These are phyloP conservation scores for Aspergillus neoniger DNA, from an alignment of 2,329 filamentous ascomycete species.

Conservation along the genomic window DNA sequence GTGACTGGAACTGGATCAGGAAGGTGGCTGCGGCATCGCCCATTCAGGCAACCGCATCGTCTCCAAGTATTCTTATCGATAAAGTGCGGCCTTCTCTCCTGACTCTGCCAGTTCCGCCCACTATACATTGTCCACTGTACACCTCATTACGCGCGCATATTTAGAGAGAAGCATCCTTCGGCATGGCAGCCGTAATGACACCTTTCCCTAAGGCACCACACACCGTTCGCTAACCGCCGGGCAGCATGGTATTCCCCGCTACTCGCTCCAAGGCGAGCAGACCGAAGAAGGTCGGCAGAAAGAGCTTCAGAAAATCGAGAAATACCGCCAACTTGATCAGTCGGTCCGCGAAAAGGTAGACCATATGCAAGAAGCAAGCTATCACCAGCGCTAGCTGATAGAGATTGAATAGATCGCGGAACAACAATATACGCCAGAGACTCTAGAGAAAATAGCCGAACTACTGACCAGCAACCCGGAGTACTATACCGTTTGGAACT, in stretches of 20 bases:
- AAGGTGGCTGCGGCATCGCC: constrained; percentile 12
- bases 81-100: background rate
- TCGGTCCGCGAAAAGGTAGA: constrained; percentile 66
- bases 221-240: constrained; percentile 24
- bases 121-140: background rate
- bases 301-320: constrained; percentile 73
- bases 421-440: constrained; percentile 45
- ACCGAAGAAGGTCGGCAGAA: constrained; percentile 71
- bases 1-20: constrained; percentile 11
- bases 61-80: background rate
- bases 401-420: constrained; percentile 36
- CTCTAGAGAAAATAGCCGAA: constrained; percentile 47
- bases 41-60: constrained; percentile 5
- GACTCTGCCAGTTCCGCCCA: background rate
- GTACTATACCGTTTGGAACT: constrained; percentile 54
- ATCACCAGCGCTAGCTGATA: constrained; percentile 6
- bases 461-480: constrained; percentile 50
- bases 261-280: constrained; percentile 56
- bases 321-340: constrained; percentile 72
- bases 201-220: constrained; percentile 1
- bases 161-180: background rate
- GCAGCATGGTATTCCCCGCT: constrained; percentile 82
- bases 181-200: constrained; percentile 35
- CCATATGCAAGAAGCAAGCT: background rate
- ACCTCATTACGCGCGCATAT: background rate